Evolutionary conservation across 208 protist genomes (phyloP).

Genomic region (Endotrypanum monterogeii): DNA sequence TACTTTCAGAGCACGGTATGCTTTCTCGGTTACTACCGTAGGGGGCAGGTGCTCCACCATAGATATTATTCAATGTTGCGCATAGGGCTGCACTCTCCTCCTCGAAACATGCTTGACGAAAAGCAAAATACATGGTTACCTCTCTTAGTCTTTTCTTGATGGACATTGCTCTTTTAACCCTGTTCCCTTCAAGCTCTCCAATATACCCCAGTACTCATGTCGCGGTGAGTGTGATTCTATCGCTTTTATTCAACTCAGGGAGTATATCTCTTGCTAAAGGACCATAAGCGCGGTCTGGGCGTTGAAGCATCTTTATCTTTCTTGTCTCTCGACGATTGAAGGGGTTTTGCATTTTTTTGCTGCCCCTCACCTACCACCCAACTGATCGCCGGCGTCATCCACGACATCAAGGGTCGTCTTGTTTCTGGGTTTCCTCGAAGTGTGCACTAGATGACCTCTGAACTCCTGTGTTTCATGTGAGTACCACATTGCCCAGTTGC

Average conservation of each 20-base stretch:
- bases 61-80: not conserved
- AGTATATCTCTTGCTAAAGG: not conserved
- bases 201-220: not conserved
- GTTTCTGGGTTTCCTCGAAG: not conserved
- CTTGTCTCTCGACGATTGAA: not conserved
- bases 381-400: not conserved
- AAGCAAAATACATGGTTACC: not conserved
- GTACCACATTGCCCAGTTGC: slow-evolving; percentile 19
- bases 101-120: not conserved
- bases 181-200: not conserved
- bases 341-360: not conserved
- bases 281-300: not conserved
- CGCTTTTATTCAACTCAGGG: not conserved
- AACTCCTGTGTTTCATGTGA: slow-evolving; percentile 7
- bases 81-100: not conserved
- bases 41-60: not conserved
- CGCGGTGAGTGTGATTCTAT: not conserved
- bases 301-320: not conserved
- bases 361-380: not conserved
- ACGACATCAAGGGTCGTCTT: not conserved
- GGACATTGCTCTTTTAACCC: not conserved
- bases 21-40: not conserved
- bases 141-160: not conserved
- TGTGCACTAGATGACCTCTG: not conserved
- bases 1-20: not conserved